Evolutionary conservation across 768 basidiomycete species (phyloP), one percentile per base, ranked within the genome.

Genomic region (Cystofilobasidium macerans): DNA sequence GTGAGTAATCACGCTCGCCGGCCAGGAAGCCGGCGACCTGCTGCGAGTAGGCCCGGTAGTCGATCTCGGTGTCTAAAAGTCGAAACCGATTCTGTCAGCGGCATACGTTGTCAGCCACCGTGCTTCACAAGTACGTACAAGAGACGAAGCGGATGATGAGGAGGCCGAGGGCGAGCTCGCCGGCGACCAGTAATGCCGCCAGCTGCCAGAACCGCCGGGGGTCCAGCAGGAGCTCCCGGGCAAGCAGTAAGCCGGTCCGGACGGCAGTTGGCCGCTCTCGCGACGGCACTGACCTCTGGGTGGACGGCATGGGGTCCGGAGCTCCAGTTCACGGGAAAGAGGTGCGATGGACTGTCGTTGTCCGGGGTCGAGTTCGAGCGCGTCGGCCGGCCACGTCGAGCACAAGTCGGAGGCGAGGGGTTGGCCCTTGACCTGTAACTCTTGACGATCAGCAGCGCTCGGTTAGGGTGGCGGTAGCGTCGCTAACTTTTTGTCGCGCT

Each of bases 41-140:
- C 61, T 86, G 78, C 84, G 97, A 90, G 74, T 99, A 99, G 0
- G 95, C 97, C 72, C 86, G 82, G 85, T 89, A 98, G 77, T 99
- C 95, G 71, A 99, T 99, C 77, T 99, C 93, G 14, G 95, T 98
- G 78, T 93, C 94, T 97, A 78, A 4, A 33, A 13, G 18, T 26
- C 53, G 11, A 28, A 48, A 65, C 32, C 53, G 8, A 33, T 26
- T 43, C 0, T 38, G 51, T 13, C 36, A 66, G 57, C 61, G n/a
- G 54, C 33, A 30, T 2, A 22, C 6, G 28, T 0, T n/a, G 26
- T 57, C 20, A 13, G 16, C 2, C 12, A 33, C 42, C 14, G n/a
- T 28, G 22, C 61, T 20, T 36, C 28, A 42, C 32, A 22, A 20
- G 18, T 32, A 48, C 87, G 79, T 71, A 95, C 94, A 98, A 70